A percentile compares a stretch with the other conserved stretches of the same genome.
These are phyloP conservation scores for Salix suchowensis DNA, from an alignment of 345 rosid species.

Conservation along the genomic window DNA sequence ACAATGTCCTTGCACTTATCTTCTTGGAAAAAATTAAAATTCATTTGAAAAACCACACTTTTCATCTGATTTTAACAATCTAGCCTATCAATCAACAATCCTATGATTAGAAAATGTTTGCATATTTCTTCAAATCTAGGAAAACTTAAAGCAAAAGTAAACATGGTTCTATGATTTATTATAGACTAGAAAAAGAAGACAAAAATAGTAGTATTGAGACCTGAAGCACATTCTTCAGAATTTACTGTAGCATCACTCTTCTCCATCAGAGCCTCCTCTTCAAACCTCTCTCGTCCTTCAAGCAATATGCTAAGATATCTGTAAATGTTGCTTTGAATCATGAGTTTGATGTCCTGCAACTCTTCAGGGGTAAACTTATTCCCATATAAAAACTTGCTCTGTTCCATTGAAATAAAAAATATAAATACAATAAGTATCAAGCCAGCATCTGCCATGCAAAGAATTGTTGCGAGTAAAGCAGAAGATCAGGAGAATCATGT, in stretches of 20 bases:
- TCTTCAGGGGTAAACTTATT: constrained; percentile 48
- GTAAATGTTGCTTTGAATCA: constrained; percentile 66
- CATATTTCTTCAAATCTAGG: background rate
- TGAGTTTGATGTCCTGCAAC: constrained; percentile 48
- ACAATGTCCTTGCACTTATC: no score
- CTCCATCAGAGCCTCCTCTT: constrained; percentile 40
- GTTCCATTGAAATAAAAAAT: constrained; percentile 2
- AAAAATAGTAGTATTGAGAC: constrained; percentile 15
- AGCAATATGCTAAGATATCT: constrained; percentile 60
- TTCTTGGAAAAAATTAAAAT: no score
- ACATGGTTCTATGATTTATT: background rate
- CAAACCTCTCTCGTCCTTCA: constrained; percentile 63
- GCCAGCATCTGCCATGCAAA: background rate
- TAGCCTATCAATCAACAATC: no score
- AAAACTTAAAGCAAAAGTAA: background rate
- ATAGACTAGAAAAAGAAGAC: background rate
- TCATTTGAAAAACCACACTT: no score
- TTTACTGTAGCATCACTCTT: constrained; percentile 7
- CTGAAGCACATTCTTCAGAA: constrained; percentile 33
- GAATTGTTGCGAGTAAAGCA: background rate
- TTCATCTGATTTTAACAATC: no score
- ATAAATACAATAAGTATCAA: background rate
- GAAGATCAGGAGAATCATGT: background rate
- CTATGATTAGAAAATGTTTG: background rate
- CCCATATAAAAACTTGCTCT: constrained; percentile 58